These are phyloP conservation scores for Thraustotheca clavata DNA, from an alignment of 352 stramenopile genomes.

Conservation along the genomic window DNA sequence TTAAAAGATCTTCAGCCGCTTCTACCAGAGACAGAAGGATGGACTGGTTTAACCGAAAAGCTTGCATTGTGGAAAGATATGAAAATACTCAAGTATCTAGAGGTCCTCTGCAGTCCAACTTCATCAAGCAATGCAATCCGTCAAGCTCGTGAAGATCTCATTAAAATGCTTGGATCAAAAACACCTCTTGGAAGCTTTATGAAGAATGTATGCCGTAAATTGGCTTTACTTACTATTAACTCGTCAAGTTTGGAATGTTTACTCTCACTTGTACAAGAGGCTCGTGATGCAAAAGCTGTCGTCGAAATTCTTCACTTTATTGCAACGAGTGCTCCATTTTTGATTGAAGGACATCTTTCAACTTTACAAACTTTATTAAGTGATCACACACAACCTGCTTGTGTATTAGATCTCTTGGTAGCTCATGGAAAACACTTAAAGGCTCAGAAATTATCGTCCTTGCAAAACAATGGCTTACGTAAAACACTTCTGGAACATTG, in stretches of 20 bases:
- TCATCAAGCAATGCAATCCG: conserved; percentile 42
- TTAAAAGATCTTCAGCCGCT: conserved; percentile 34
- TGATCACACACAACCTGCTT: background rate
- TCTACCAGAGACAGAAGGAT: conserved; percentile 47
- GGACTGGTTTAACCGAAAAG: conserved; percentile 37
- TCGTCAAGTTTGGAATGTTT: conserved; percentile 28
- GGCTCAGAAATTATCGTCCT: background rate
- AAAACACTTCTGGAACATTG: background rate
- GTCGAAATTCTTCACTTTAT: conserved; percentile 5
- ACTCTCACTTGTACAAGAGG: conserved; percentile 35
- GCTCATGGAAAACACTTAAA: background rate
- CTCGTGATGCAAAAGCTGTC: conserved; percentile 10
- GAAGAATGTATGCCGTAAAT: conserved; percentile 75
- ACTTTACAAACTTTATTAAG: conserved; percentile 1
- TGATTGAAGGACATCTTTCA: background rate
- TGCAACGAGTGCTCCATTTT: background rate
- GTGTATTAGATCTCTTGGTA: conserved; percentile 3
- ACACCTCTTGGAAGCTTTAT: conserved; percentile 61
- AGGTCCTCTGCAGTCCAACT: conserved; percentile 43
- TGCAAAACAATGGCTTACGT: background rate
- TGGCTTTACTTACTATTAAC: conserved; percentile 62
- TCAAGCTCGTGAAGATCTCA: conserved; percentile 47
- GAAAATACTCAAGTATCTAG: conserved; percentile 65
- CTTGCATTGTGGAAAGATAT: conserved; percentile 69
- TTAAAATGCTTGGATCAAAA: conserved; percentile 76